phyloP scores from a whole-genome alignment of 345 rosid genomes.

The Raphanus raphanistrum region DNA sequence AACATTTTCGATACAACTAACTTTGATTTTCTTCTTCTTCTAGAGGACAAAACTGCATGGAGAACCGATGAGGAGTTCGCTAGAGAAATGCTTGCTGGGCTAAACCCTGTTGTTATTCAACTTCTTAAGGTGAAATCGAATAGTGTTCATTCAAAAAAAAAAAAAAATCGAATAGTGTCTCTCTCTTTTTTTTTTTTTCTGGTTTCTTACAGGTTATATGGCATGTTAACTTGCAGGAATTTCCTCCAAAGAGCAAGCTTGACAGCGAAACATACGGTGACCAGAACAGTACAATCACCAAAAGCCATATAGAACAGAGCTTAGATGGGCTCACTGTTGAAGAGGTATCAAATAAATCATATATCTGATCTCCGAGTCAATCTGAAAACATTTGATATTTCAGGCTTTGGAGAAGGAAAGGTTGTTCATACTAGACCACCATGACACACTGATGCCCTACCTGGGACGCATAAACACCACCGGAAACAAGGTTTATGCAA shows the following conservation, averaged over 20 bases:
- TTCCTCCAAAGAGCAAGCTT: constrained; percentile 75
- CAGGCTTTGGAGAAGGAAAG: constrained; percentile 64
- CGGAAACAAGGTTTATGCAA: constrained; percentile 61
- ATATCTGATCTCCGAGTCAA: neutral
- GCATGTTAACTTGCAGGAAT: constrained; percentile 50
- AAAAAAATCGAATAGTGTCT: too few relatives aligned
- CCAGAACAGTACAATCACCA: constrained; percentile 55
- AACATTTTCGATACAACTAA: neutral
- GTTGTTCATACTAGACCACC: constrained; percentile 80
- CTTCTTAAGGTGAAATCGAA: constrained; percentile 49
- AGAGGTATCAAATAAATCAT: constrained; percentile 38
- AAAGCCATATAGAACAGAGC: constrained; percentile 50
- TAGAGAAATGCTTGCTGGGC: constrained; percentile 84
- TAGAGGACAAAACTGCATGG: constrained; percentile 72
- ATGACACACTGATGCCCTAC: constrained; percentile 78
- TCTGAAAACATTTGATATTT: neutral
- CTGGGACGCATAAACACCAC: constrained; percentile 67
- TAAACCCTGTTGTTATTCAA: constrained; percentile 60
- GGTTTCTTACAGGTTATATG: neutral
- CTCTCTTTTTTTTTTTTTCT: neutral
- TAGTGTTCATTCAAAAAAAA: too few relatives aligned
- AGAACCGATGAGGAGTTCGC: constrained; percentile 75
- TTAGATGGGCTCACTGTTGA: constrained; percentile 54
- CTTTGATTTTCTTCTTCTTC: neutral
- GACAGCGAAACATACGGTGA: constrained; percentile 50